Percentiles rank a stretch among this genome's conserved stretches.
phyloP scores from a whole-genome alignment of 768 basidiomycete genomes.

The Naganishia randhawae region DNA sequence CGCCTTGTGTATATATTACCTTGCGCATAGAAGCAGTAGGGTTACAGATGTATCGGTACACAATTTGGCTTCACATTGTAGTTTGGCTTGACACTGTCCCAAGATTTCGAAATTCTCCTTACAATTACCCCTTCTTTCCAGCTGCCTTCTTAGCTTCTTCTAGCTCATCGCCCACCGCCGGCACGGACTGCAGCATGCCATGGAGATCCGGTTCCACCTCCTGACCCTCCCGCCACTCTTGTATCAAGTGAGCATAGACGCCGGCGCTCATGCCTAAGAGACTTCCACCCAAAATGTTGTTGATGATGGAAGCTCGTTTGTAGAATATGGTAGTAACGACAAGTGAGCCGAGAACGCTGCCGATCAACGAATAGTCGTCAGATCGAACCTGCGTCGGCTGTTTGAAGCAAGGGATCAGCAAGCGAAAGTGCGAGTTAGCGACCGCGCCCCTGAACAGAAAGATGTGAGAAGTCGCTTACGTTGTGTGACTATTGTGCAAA shows the following conservation, averaged over 20 bases:
- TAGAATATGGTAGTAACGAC: slow-evolving; percentile 45
- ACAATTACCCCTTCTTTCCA: slow-evolving; percentile 9
- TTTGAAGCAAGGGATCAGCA: not conserved
- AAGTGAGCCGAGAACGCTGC: slow-evolving; percentile 37
- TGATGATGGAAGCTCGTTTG: slow-evolving; percentile 39
- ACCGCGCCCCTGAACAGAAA: not conserved
- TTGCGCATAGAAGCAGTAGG: not conserved
- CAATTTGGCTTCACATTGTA: not conserved
- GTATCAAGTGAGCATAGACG: slow-evolving; percentile 37
- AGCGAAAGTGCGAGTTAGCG: slow-evolving; percentile 15
- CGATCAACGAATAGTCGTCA: slow-evolving; percentile 49
- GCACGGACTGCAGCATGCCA: slow-evolving; percentile 22
- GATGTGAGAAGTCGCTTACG: slow-evolving; percentile 6
- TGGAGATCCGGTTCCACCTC: slow-evolving; percentile 38
- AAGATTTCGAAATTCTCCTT: not conserved
- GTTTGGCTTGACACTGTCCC: not conserved
- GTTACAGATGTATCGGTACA: not conserved
- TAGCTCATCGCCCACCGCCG: slow-evolving; percentile 14
- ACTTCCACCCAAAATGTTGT: slow-evolving; percentile 44
- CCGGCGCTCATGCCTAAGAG: slow-evolving; percentile 44
- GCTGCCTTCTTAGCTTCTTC: slow-evolving; percentile 21
- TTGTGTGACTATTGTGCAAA: slow-evolving; percentile 24
- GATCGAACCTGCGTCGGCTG: slow-evolving; percentile 37
- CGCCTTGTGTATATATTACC: not conserved
- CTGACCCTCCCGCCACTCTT: slow-evolving; percentile 35